These are phyloP conservation scores for Lathyrus tuberosus DNA, from an alignment of 306 rosid genomes.

Conservation along the genomic window DNA sequence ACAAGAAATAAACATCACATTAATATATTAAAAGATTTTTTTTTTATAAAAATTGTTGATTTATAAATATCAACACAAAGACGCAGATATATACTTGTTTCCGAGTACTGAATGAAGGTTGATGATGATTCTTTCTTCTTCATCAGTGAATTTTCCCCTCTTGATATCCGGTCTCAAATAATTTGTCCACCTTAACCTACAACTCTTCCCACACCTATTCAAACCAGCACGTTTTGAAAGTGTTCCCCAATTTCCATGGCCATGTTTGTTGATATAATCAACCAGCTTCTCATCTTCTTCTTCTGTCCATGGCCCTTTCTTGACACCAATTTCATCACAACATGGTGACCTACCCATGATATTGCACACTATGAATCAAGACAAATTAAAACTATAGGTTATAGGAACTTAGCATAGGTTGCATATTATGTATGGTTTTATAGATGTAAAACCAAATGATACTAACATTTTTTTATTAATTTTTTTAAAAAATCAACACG, in stretches of 20 bases:
- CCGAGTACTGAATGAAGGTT: conserved; percentile 84
- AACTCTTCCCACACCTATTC: conserved; percentile 91
- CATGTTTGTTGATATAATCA: conserved; percentile 59
- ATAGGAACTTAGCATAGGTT: conserved; percentile 25
- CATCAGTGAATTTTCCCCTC: conserved; percentile 81
- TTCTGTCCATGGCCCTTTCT: conserved; percentile 97
- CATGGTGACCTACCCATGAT: conserved; percentile 85
- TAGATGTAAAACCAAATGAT: conserved; percentile 56
- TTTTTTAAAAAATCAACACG: conserved; percentile 34
- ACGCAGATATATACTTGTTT: conserved; percentile 49
- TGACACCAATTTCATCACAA: conserved; percentile 63
- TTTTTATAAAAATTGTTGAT: too few relatives aligned
- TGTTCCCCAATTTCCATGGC: conserved; percentile 87
- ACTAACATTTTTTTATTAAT: conserved; percentile 29
- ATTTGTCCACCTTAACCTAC: conserved; percentile 86
- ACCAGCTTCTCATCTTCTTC: conserved; percentile 80
- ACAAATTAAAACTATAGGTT: conserved; percentile 3
- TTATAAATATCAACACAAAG: too few relatives aligned
- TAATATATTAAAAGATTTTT: too few relatives aligned
- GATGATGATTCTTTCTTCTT: conserved; percentile 69
- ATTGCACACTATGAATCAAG: conserved; percentile 3
- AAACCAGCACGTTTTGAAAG: conserved; percentile 82
- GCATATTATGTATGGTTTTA: conserved; percentile 48
- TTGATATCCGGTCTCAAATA: conserved; percentile 89
- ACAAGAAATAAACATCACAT: not conserved